Conservation (phyloP, 768 basidiomycete species). For the Phylloporus sp. region DNA sequence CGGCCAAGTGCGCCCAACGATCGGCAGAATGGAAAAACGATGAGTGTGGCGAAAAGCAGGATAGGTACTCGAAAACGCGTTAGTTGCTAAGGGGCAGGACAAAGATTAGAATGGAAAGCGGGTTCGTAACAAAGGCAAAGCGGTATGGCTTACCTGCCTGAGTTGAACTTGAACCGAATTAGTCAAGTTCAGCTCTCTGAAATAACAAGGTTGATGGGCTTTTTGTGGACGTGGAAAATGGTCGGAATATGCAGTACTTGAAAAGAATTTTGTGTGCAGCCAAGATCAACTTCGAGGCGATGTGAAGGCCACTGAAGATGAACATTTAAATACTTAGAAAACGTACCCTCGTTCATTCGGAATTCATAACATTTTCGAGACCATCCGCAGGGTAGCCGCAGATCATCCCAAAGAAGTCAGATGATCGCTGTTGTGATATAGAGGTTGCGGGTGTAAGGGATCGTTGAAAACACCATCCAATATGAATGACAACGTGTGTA, state of each 20-base stretch:
- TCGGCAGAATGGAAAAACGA: constrained; percentile 9
- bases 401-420: not conserved
- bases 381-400: not conserved
- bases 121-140: not conserved
- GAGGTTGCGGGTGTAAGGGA: no score
- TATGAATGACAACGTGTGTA: constrained; percentile 3
- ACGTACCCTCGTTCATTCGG: not conserved
- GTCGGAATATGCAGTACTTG: not conserved
- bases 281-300: not conserved
- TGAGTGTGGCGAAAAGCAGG: constrained; percentile 6
- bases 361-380: not conserved
- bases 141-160: constrained; percentile 5
- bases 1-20: constrained; percentile 1
- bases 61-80: constrained; percentile 1
- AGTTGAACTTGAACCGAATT: constrained; percentile 3
- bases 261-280: not conserved
- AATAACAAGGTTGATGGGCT: not conserved
- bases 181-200: constrained; percentile 10
- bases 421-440: no score
- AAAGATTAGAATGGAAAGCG: not conserved
- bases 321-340: not conserved
- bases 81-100: constrained; percentile 1
- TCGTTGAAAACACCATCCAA: not conserved
- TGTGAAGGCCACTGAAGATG: not conserved
- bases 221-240: not conserved